Conservation (phyloP, 2,329 filamentous ascomycete species). For the Mycocentrospora acerina region DNA sequence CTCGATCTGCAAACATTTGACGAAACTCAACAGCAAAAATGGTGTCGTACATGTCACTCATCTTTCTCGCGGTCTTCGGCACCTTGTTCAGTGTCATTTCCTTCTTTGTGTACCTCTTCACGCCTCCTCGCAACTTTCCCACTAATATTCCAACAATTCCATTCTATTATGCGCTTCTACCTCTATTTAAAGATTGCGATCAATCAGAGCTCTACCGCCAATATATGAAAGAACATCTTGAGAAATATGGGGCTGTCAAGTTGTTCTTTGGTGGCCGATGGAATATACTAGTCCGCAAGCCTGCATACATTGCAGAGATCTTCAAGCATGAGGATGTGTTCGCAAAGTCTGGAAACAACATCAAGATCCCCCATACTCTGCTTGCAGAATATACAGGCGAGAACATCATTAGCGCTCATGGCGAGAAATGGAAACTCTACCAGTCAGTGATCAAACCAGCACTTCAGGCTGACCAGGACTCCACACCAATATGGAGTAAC, state of each 20-base stretch:
- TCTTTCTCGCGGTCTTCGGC: constrained; percentile 22
- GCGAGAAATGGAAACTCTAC: constrained; percentile 35
- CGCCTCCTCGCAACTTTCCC: constrained; percentile 27
- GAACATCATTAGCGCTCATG: constrained; percentile 38
- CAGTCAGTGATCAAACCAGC: constrained; percentile 33
- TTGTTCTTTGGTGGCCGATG: constrained; percentile 53
- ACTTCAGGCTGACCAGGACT: constrained; percentile 29
- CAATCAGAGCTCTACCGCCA: constrained; percentile 45
- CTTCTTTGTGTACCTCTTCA: constrained; percentile 29
- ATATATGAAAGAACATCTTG: constrained; percentile 44
- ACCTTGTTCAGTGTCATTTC: constrained; percentile 17
- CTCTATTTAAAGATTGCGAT: constrained; percentile 47
- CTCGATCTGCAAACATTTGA: constrained; percentile 2
- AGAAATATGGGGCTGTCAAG: constrained; percentile 49
- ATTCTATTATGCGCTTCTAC: constrained; percentile 48
- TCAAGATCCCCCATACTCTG: constrained; percentile 36
- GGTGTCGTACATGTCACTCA: constrained; percentile 25
- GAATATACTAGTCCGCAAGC: constrained; percentile 52
- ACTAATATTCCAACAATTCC: constrained; percentile 48
- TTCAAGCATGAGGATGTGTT: constrained; percentile 35
- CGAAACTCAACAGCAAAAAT: constrained; percentile 13
- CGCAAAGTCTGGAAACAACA: constrained; percentile 34
- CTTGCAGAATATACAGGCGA: constrained; percentile 35
- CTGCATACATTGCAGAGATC: constrained; percentile 46
- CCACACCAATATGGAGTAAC: constrained; percentile 24